These are phyloP conservation scores for Maudiozyma humilis DNA, from an alignment of 1,139 yeast genomes.

Conservation along the genomic window DNA sequence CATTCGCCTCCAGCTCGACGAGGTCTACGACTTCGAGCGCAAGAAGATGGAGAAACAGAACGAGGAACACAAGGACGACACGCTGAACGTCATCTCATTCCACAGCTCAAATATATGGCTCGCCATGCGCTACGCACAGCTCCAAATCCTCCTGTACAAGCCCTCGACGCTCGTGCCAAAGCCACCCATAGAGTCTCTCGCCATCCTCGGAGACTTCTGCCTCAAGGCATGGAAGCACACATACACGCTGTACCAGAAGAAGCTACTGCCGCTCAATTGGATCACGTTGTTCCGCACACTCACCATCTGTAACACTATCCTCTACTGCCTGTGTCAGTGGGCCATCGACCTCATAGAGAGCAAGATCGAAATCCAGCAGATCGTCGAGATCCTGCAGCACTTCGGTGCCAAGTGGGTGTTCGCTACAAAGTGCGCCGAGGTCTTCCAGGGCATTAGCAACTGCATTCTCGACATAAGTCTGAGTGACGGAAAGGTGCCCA, in stretches of 20 bases:
- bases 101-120: slow-evolving; percentile 42
- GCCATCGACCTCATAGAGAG: slow-evolving; percentile 39
- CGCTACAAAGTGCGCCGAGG: slow-evolving; percentile 38
- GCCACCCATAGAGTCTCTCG: slow-evolving; percentile 35
- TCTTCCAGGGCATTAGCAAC: slow-evolving; percentile 37
- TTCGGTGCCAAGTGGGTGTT: slow-evolving; percentile 42
- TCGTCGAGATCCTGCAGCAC: slow-evolving; percentile 39
- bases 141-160: slow-evolving; percentile 38
- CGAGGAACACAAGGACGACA: slow-evolving; percentile 15
- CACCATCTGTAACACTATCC: slow-evolving; percentile 39
- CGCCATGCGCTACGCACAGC: slow-evolving; percentile 39
- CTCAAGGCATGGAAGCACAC: slow-evolving; percentile 37
- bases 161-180: slow-evolving; percentile 42
- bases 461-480: slow-evolving; percentile 37
- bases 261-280: slow-evolving; percentile 42
- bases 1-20: slow-evolving; percentile 37
- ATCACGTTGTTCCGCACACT: slow-evolving; percentile 40
- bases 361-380: slow-evolving; percentile 38
- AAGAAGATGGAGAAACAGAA: slow-evolving; percentile 18
- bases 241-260: slow-evolving; percentile 37
- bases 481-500: slow-evolving; percentile 34
- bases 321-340: slow-evolving; percentile 41
- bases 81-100: slow-evolving; percentile 27
- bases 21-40: slow-evolving; percentile 34
- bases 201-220: slow-evolving; percentile 37